Percentiles rank a stretch among this genome's conserved stretches.
Conservation (phyloP, 441 rosid species). For the Adansonia rubrostipa region DNA sequence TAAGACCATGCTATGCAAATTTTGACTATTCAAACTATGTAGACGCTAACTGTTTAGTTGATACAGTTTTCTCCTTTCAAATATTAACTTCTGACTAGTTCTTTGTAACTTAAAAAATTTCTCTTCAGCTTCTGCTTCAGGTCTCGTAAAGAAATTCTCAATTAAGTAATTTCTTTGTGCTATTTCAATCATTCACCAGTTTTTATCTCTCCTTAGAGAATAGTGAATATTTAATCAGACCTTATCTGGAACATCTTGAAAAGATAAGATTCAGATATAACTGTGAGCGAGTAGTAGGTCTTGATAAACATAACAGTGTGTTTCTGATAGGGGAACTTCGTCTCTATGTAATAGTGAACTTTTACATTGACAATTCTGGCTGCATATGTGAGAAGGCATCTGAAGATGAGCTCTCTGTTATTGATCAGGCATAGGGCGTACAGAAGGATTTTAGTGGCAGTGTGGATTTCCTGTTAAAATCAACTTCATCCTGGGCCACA, state of each 20-base stretch:
- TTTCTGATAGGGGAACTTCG: conserved; percentile 93
- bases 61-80: not conserved
- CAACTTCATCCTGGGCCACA: conserved; percentile 78
- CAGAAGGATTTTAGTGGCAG: conserved; percentile 78
- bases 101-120: not conserved
- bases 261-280: conserved; percentile 89
- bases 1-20: not conserved
- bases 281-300: conserved; percentile 96
- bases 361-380: conserved; percentile 82
- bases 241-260: conserved; percentile 92
- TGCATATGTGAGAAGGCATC: conserved; percentile 96
- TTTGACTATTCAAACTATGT: conserved; percentile 18
- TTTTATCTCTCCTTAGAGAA: conserved; percentile 21
- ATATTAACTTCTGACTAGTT: not conserved
- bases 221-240: conserved; percentile 98
- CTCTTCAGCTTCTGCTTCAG: not conserved
- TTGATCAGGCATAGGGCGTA: conserved; percentile 99
- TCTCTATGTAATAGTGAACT: conserved; percentile 92
- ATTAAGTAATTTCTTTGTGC: not conserved
- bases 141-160: not conserved
- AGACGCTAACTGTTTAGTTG: not conserved
- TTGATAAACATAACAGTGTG: conserved; percentile 98
- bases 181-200: not conserved
- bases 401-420: conserved; percentile 97
- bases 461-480: conserved; percentile 86